phyloP scores from a whole-genome alignment of 164 flowering plant species.

The Aristolochia californica region DNA sequence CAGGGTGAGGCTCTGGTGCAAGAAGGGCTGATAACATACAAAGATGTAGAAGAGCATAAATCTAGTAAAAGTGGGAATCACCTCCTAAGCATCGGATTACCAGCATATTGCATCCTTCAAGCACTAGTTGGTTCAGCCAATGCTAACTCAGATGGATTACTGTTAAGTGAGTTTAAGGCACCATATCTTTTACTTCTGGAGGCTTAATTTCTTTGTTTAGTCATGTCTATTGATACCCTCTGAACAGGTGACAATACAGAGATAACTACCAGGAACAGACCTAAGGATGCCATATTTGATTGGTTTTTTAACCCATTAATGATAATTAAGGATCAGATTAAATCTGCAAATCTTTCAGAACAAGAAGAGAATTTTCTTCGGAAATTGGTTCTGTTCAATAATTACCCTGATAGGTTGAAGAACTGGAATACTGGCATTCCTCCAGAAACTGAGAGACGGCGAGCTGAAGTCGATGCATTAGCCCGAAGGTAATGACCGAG shows the following conservation, averaged over 20 bases:
- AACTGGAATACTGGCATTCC: slow-evolving; percentile 27
- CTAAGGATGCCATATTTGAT: slow-evolving; percentile 61
- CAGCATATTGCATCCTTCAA: slow-evolving; percentile 67
- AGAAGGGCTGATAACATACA: slow-evolving; percentile 49
- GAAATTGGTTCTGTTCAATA: slow-evolving; percentile 52
- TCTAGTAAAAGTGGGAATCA: slow-evolving; percentile 29
- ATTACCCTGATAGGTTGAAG: slow-evolving; percentile 48
- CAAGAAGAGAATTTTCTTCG: slow-evolving; percentile 60
- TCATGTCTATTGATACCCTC: neutral
- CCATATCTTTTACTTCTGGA: neutral
- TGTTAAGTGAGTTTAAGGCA: slow-evolving; percentile 45
- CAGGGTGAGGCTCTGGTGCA: slow-evolving; percentile 44
- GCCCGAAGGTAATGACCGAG: slow-evolving; percentile 55
- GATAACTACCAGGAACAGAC: slow-evolving; percentile 59
- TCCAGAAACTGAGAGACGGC: slow-evolving; percentile 44
- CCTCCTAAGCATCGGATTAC: slow-evolving; percentile 59
- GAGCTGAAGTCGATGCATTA: slow-evolving; percentile 74
- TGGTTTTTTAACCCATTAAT: slow-evolving; percentile 79
- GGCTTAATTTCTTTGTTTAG: neutral
- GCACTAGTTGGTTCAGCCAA: slow-evolving; percentile 57
- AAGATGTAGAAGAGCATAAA: slow-evolving; percentile 66
- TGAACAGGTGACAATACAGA: slow-evolving; percentile 54
- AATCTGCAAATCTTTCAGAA: slow-evolving; percentile 56
- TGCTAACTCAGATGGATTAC: slow-evolving; percentile 51
- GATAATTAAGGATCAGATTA: slow-evolving; percentile 82